Evolutionary conservation across 352 stramenopile genomes (phyloP).

Genomic region (Phytophthora nicotianae): DNA sequence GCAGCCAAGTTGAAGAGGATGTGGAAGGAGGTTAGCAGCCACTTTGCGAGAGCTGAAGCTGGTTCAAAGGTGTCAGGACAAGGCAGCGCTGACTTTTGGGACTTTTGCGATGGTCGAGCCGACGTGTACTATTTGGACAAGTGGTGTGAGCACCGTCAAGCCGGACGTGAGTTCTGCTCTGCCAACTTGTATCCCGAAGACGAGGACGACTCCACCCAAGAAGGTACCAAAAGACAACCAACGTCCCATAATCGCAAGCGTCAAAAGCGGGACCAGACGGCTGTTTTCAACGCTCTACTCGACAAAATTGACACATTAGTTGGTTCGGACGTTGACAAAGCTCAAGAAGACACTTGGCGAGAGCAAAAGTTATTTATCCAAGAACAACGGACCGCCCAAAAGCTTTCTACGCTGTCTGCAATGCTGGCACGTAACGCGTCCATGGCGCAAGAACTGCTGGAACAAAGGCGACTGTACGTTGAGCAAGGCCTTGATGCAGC

Average conservation of each 20-base stretch:
- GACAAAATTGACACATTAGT: too few relatives aligned
- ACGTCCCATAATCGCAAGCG: too few relatives aligned
- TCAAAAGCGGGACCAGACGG: too few relatives aligned
- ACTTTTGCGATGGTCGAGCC: background rate
- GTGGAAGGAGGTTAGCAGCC: background rate
- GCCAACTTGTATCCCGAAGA: background rate
- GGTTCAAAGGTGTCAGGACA: background rate
- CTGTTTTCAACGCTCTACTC: too few relatives aligned
- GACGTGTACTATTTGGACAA: too few relatives aligned
- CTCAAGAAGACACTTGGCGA: too few relatives aligned
- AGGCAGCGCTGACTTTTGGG: slow-evolving; percentile 2
- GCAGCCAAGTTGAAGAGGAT: background rate
- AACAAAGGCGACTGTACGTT: too few relatives aligned
- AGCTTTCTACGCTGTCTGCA: too few relatives aligned
- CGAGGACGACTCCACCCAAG: slow-evolving; percentile 1
- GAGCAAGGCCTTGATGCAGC: too few relatives aligned
- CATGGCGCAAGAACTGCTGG: background rate
- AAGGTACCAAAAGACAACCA: background rate
- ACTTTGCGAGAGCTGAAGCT: background rate
- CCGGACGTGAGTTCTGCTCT: background rate
- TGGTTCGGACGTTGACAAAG: too few relatives aligned
- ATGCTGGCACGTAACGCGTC: background rate
- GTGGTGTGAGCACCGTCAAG: background rate
- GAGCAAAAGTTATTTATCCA: too few relatives aligned
- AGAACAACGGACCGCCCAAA: too few relatives aligned